Percentiles rank a stretch among this genome's conserved stretches.
These are phyloP conservation scores for Rhodomyrtus psidioides DNA, from an alignment of 441 rosid genomes.

Conservation along the genomic window DNA sequence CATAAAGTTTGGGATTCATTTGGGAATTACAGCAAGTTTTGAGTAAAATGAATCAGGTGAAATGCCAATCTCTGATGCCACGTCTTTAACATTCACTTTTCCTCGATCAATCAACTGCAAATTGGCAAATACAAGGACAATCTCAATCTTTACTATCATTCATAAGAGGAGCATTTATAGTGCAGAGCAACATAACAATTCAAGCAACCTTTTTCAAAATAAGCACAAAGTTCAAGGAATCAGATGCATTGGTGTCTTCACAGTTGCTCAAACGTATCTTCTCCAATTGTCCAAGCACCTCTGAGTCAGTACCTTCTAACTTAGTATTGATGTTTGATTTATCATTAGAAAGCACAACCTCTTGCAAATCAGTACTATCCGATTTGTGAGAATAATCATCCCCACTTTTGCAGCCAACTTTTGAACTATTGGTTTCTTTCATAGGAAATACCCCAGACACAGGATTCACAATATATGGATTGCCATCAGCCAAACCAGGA, in stretches of 20 bases:
- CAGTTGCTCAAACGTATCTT: slow-evolving; percentile 24
- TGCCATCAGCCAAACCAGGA: slow-evolving; percentile 14
- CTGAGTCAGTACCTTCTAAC: slow-evolving; percentile 39
- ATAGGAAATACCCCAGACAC: slow-evolving; percentile 8
- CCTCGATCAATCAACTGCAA: slow-evolving; percentile 83
- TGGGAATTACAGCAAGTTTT: slow-evolving; percentile 54
- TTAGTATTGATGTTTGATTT: slow-evolving; percentile 20
- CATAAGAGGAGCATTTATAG: background rate
- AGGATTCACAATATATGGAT: slow-evolving; percentile 20
- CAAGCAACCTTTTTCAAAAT: slow-evolving; percentile 69
- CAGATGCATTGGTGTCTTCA: slow-evolving; percentile 32
- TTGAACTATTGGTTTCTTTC: slow-evolving; percentile 27
- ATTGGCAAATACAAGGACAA: slow-evolving; percentile 16
- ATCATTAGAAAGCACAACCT: slow-evolving; percentile 33
- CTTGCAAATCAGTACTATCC: slow-evolving; percentile 42
- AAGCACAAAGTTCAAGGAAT: slow-evolving; percentile 41
- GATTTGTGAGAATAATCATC: slow-evolving; percentile 48
- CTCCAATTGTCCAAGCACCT: slow-evolving; percentile 17
- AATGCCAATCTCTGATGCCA: slow-evolving; percentile 74
- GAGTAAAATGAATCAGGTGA: slow-evolving; percentile 56
- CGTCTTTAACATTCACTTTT: slow-evolving; percentile 69
- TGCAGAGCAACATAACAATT: background rate
- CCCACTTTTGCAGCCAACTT: slow-evolving; percentile 33
- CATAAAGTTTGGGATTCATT: background rate
- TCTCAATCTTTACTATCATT: background rate